Evolutionary conservation across 1,284 basidiomycete genomes (phyloP).

Genomic region (Mycena citricolor): DNA sequence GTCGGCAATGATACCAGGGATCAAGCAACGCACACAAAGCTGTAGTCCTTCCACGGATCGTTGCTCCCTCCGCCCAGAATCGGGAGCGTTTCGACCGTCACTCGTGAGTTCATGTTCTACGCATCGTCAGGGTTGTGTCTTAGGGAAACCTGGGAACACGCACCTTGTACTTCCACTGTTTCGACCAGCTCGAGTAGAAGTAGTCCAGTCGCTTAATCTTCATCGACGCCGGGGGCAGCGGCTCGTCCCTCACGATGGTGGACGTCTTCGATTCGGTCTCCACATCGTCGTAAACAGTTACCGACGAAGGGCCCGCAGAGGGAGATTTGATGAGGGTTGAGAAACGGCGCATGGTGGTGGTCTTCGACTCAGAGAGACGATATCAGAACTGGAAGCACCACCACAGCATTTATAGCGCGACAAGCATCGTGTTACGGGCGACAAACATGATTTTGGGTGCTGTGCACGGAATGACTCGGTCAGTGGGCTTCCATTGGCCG

Average conservation of each 20-base stretch:
- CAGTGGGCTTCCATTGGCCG: too few species aligned
- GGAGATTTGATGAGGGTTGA: slow-evolving; percentile 32
- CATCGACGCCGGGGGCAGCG: slow-evolving; percentile 41
- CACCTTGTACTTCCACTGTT: slow-evolving; percentile 54
- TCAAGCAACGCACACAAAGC: slow-evolving; percentile 43
- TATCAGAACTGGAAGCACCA: too few species aligned
- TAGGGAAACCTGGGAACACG: slow-evolving; percentile 10
- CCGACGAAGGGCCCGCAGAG: slow-evolving; percentile 16
- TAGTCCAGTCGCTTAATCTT: slow-evolving; percentile 59
- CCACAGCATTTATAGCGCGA: too few species aligned
- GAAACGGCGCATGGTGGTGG: slow-evolving; percentile 31
- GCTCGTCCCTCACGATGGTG: slow-evolving; percentile 35
- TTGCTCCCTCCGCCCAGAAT: slow-evolving; percentile 37
- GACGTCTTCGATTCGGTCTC: slow-evolving; percentile 36
- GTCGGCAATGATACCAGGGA: background rate
- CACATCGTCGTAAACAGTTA: slow-evolving; percentile 25
- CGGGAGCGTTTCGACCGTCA: slow-evolving; percentile 45
- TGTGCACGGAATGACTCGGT: too few species aligned
- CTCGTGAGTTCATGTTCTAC: slow-evolving; percentile 50
- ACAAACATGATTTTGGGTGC: too few species aligned
- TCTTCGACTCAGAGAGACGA: too few species aligned
- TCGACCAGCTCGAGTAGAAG: slow-evolving; percentile 55
- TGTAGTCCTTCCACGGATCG: slow-evolving; percentile 55
- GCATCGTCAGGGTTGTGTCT: background rate
- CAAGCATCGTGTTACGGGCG: too few species aligned